Percentiles rank a stretch among this genome's conserved stretches.
These are phyloP conservation scores for Hygrocybe punicea DNA, from an alignment of 768 basidiomycete genomes.

Conservation along the genomic window DNA sequence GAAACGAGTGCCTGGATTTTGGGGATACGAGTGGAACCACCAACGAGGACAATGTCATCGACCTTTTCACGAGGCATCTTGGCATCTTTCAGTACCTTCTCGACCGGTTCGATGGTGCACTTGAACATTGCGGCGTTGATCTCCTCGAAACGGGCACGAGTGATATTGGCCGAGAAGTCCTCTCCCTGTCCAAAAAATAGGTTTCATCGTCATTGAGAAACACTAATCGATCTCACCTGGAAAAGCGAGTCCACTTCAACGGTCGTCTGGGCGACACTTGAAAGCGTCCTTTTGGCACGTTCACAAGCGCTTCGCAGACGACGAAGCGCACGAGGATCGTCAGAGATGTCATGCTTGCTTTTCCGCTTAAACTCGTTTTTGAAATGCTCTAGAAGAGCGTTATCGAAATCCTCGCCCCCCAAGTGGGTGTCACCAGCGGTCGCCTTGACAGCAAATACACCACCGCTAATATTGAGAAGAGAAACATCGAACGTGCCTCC, in stretches of 20 bases:
- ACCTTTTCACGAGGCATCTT: conserved; percentile 98
- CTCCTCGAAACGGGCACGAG: conserved; percentile 99
- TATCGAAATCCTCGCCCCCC: conserved; percentile 99
- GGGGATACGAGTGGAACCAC: conserved; percentile 98
- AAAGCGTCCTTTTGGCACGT: conserved; percentile 98
- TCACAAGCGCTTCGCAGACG: conserved; percentile 97
- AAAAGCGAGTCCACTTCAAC: conserved; percentile 98
- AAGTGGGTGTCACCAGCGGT: conserved; percentile 98
- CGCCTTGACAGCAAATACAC: conserved; percentile 97
- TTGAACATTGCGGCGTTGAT: conserved; percentile 95
- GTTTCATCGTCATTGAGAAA: neutral
- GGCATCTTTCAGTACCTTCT: conserved; percentile 98
- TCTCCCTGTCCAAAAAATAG: conserved; percentile 56
- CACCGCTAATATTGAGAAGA: conserved; percentile 92
- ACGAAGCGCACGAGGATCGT: conserved; percentile 93
- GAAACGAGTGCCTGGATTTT: conserved; percentile 96
- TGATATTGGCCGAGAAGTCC: conserved; percentile 98
- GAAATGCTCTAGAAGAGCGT: conserved; percentile 96
- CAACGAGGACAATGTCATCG: conserved; percentile 98
- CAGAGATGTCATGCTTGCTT: conserved; percentile 94
- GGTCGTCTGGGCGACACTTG: conserved; percentile 97
- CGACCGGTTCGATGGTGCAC: conserved; percentile 96
- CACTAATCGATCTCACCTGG: conserved; percentile 53
- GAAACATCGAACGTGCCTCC: conserved; percentile 99
- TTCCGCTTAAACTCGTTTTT: conserved; percentile 99